Evolutionary conservation across 441 rosid species (phyloP).

Genomic region (Pelargonium citronellum): DNA sequence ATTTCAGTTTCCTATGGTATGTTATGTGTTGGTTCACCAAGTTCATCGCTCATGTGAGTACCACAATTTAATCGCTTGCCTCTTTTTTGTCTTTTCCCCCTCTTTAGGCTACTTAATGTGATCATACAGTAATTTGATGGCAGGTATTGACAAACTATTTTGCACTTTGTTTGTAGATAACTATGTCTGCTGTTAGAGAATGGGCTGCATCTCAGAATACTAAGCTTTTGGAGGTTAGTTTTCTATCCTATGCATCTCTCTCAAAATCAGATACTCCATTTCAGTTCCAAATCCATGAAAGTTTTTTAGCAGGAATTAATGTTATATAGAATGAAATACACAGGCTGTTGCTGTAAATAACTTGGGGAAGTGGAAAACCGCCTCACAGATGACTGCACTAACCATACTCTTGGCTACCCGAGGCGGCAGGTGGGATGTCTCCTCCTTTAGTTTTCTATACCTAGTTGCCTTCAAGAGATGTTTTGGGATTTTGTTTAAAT

Average conservation of each 20-base stretch:
- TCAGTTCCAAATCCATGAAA: background rate
- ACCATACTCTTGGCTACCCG: slow-evolving; percentile 78
- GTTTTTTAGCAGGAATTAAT: slow-evolving; percentile 5
- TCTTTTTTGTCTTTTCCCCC: background rate
- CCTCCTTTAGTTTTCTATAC: background rate
- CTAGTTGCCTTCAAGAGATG: background rate
- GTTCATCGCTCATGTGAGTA: background rate
- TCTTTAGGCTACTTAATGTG: background rate
- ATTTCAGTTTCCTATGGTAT: background rate
- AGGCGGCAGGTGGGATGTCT: slow-evolving; percentile 49
- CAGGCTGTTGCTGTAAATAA: slow-evolving; percentile 98
- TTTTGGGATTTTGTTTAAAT: background rate
- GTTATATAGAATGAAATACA: background rate
- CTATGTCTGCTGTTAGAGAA: slow-evolving; percentile 96
- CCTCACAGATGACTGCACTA: slow-evolving; percentile 87
- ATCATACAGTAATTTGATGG: background rate
- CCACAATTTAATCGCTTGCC: background rate
- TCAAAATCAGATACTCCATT: background rate
- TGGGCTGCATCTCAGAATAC: slow-evolving; percentile 92
- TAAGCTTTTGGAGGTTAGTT: slow-evolving; percentile 65
- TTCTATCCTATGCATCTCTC: slow-evolving; percentile 3
- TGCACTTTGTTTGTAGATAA: slow-evolving; percentile 50
- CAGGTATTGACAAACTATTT: slow-evolving; percentile 9
- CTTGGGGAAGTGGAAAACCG: slow-evolving; percentile 97
- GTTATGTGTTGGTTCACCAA: background rate